phyloP scores from a whole-genome alignment of 78 protist genomes.

The Capsaspora owczarzaki region DNA sequence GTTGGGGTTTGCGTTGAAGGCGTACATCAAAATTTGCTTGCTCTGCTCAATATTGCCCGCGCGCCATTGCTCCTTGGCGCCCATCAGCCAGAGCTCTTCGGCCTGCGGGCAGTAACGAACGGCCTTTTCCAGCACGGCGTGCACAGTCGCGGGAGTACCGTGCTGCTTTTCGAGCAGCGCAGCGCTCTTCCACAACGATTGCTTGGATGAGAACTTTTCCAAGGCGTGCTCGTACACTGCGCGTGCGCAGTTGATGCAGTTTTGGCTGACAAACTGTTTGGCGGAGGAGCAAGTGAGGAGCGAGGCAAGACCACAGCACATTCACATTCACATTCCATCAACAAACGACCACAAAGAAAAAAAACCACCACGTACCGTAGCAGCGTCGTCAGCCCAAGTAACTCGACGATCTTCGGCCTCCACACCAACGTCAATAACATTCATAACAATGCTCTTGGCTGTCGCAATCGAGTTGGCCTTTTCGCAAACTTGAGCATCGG shows the following conservation, averaged over 20 bases:
- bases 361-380: not conserved
- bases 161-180: constrained; percentile 68
- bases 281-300: too few relatives aligned
- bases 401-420: constrained; percentile 78
- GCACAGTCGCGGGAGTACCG: constrained; percentile 19
- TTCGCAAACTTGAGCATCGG: constrained; percentile 69
- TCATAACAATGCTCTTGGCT: constrained; percentile 29
- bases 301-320: not conserved
- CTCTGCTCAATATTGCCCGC: constrained; percentile 61
- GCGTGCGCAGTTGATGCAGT: constrained; percentile 41
- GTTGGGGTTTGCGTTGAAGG: constrained; percentile 63
- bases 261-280: not conserved
- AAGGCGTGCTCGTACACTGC: constrained; percentile 75
- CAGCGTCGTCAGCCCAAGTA: constrained; percentile 87
- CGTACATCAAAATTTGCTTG: constrained; percentile 59
- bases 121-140: constrained; percentile 60
- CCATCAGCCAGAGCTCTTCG: constrained; percentile 89
- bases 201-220: constrained; percentile 57
- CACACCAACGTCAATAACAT: constrained; percentile 60
- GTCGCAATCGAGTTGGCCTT: constrained; percentile 27
- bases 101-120: constrained; percentile 78
- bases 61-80: constrained; percentile 82
- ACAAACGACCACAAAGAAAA: not conserved
- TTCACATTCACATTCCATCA: not conserved
- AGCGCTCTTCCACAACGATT: constrained; percentile 70